phyloP scores from a whole-genome alignment of 345 rosid species.

The Clarkia xantiana region DNA sequence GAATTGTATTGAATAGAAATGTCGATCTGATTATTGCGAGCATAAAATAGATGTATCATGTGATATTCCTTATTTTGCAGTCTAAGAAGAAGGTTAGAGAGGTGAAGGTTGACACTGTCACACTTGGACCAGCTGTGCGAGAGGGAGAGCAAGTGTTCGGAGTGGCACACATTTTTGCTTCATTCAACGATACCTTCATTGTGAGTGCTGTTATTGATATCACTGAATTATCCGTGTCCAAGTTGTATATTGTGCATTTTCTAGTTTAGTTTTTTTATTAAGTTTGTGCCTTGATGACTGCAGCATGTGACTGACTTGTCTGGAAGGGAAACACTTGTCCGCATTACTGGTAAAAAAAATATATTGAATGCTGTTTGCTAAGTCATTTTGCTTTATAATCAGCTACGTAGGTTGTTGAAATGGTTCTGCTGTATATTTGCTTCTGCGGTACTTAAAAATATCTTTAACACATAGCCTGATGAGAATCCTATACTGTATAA shows the following conservation, averaged over 20 bases:
- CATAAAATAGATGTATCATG: no score
- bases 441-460: no score
- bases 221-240: neutral
- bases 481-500: no score
- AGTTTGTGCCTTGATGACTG: neutral
- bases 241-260: no score
- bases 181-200: constrained; percentile 83
- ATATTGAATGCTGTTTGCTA: no score
- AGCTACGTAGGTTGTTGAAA: no score
- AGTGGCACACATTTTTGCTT: constrained; percentile 79
- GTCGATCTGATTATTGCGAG: no score
- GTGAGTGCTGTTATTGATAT: constrained; percentile 21
- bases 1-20: no score
- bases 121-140: constrained; percentile 61
- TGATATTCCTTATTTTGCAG: constrained; percentile 15
- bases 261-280: neutral
- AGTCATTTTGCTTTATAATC: no score
- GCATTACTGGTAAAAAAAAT: constrained; percentile 49
- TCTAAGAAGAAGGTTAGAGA: constrained; percentile 64
- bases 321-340: constrained; percentile 86
- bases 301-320: constrained; percentile 94
- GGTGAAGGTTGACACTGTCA: constrained; percentile 76
- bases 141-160: constrained; percentile 82
- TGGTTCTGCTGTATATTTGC: no score
- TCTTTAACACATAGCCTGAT: no score